Evolutionary conservation across 805 yeast genomes (phyloP), one percentile per base, ranked within the genome.

Genomic region (Ogataea dorogensis): DNA sequence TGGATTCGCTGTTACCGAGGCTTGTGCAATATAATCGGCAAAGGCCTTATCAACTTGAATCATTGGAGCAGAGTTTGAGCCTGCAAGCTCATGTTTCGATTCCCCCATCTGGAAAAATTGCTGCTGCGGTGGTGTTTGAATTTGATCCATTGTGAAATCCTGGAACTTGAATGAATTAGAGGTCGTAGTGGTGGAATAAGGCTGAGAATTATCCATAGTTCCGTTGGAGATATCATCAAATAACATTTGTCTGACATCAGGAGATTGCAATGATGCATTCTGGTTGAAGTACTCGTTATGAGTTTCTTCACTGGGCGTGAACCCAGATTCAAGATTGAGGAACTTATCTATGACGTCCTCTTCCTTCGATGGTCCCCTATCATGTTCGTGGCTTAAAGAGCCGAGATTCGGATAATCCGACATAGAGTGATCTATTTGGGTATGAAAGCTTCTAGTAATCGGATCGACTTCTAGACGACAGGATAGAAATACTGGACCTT

Each of bases 31-130:
- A 15, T 28, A 28, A 17, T 44, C 47, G 2, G 43, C 25, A 28
- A 48, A 43, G 2, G 43, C 44, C 12, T 33, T 36, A 15, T 45
- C 48, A 23, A 48, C 42, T 17, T 43, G 49, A 17, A 48, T 48
- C 17, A 29, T 12, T 6, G 39, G 39, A 24, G 33, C 33, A 14
- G 39, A 14, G 15, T 17, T 15, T 19, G 24, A 19, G 5, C 16
- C 25, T 6, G 29, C 8, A 7, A 24, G 15, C 10, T 19, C 38
- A 6, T 33, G 22, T 24, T 20, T 11, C n/a, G 25, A 8, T 14
- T 27, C 35, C 19, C 26, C 31, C 17, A 23, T 24, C 17, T 28
- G 33, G 10, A 26, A 28, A 28, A 19, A 21, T 5, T 31, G 8
- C 17, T 41, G 39, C 9, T 24, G 22, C 5, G 39, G 33, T 6